Percentiles rank a stretch among this genome's conserved stretches.
These are phyloP conservation scores for Pichia eremophila DNA, from an alignment of 805 yeast genomes.

Conservation along the genomic window DNA sequence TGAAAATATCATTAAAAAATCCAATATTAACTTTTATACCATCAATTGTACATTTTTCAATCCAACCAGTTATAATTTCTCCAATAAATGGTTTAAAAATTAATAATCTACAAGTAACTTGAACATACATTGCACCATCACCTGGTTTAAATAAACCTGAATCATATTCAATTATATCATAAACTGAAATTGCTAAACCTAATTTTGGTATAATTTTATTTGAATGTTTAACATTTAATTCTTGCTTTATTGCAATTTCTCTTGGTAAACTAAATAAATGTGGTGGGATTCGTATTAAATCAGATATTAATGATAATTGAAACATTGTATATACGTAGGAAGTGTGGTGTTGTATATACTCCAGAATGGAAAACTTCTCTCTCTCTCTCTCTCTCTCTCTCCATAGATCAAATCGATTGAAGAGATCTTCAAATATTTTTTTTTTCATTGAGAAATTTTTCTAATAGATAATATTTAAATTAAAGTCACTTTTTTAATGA, in stretches of 20 bases:
- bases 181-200: slow-evolving; percentile 77
- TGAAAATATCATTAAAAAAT: slow-evolving; percentile 85
- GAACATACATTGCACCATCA: slow-evolving; percentile 81
- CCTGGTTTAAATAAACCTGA: slow-evolving; percentile 92
- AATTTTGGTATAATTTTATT: slow-evolving; percentile 76
- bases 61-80: slow-evolving; percentile 88
- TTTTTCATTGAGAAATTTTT: too few relatives aligned
- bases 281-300: slow-evolving; percentile 83
- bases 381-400: too few relatives aligned
- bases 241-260: slow-evolving; percentile 64
- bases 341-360: too few relatives aligned
- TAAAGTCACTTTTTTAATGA: not conserved
- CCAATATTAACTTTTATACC: slow-evolving; percentile 82
- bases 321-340: slow-evolving; percentile 45
- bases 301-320: slow-evolving; percentile 70
- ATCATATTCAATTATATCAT: slow-evolving; percentile 72
- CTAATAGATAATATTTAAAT: too few relatives aligned
- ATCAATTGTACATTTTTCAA: slow-evolving; percentile 75
- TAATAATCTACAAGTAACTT: slow-evolving; percentile 62
- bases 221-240: slow-evolving; percentile 74
- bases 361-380: too few relatives aligned
- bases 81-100: slow-evolving; percentile 94
- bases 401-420: too few relatives aligned
- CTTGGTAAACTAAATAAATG: slow-evolving; percentile 68
- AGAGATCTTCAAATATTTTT: too few relatives aligned